Base-by-base conservation (phyloP, 139 green algal genomes). In the Mesotaenium endlicherianum region DNA sequence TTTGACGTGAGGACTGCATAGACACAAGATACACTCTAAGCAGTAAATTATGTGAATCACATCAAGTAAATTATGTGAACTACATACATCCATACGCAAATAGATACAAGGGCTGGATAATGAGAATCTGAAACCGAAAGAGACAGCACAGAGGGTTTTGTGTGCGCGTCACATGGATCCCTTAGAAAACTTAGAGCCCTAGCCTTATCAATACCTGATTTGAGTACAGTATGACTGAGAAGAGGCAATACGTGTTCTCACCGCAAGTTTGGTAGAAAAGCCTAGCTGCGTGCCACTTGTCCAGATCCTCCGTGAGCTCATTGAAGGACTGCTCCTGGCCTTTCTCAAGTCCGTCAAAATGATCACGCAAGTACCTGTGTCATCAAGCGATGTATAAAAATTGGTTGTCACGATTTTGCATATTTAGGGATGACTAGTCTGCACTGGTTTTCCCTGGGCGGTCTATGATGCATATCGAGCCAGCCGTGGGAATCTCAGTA, bases 1-100 rank as follows among this genome's bases (percentile, higher is more conserved):
- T 81, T 81, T 3, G 74, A 81, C 11, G 74, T 39, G 17, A 81
- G 8, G 31, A 81, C 74, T 81, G 74, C 41, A n/a, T n/a, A n/a
- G n/a, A n/a, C n/a, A n/a, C n/a, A n/a, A n/a, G n/a, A n/a, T n/a
- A 71, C 17, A 71, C 17, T 42, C 6, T 34, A 6, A 38, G 6
- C 6, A n/a, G n/a, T n/a, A n/a, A n/a, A n/a, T n/a, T n/a, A n/a
- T n/a, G n/a, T n/a, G n/a, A n/a, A n/a, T n/a, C n/a, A n/a, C n/a
- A n/a, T n/a, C n/a, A n/a, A n/a, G n/a, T n/a, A n/a, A n/a, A n/a
- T n/a, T n/a, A n/a, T n/a, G n/a, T n/a, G n/a, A n/a, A n/a, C n/a
- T n/a, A n/a, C n/a, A n/a, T n/a, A n/a, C n/a, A n/a, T n/a, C n/a
- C n/a, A n/a, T n/a, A n/a, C n/a, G n/a, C n/a, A n/a, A n/a, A n/a